Base-by-base conservation (phyloP, 116 monocot species). In the Iris pallida region DNA sequence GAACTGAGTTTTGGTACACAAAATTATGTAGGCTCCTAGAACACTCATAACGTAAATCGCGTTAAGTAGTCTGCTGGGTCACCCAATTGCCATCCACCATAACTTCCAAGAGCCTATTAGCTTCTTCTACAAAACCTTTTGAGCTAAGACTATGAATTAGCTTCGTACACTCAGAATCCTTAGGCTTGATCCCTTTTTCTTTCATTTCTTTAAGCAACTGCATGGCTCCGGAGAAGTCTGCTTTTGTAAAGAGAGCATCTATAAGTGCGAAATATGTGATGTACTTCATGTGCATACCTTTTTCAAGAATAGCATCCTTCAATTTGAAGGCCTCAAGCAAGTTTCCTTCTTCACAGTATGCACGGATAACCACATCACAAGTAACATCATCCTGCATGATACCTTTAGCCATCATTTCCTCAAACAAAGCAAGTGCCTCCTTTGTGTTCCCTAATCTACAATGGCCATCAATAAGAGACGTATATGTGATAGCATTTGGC, bases 391-490 rank as follows among this genome's bases (percentile, higher is more conserved):
- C 88, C 64, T 88, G 85, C 18, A 64, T 8, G 68, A 85, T 63
- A 16, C 75, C 71, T 47, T 85, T 80, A 15, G 73, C 47, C 18
- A 81, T 18, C 88, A 92, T 85, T 43, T 85, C 92, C 62, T 81
- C 71, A 73, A 79, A 92, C 47, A 92, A 70, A 47, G 68, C 53
- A 69, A 75, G 73, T 66, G 80, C 90, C 41, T 79, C 70, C 16
- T 5, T 62, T 53, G 63, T 63, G 62, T 83, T 73, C 43, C 86
- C 80, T 42, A 45, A 15, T 46, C 59, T 71, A 55, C 72, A 75
- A 65, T 86, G 75, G 3, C 79, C 90, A 76, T 74, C 69, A 42
- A 86, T 83, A 61, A 85, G 80, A 45, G 85, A 78, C 42, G 88
- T 83, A 56, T 90, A 85, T 18, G 79, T 79, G 18, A 78, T 30